Conservation (phyloP, 2,329 filamentous ascomycete species). For the Gaeumannomyces tritici region DNA sequence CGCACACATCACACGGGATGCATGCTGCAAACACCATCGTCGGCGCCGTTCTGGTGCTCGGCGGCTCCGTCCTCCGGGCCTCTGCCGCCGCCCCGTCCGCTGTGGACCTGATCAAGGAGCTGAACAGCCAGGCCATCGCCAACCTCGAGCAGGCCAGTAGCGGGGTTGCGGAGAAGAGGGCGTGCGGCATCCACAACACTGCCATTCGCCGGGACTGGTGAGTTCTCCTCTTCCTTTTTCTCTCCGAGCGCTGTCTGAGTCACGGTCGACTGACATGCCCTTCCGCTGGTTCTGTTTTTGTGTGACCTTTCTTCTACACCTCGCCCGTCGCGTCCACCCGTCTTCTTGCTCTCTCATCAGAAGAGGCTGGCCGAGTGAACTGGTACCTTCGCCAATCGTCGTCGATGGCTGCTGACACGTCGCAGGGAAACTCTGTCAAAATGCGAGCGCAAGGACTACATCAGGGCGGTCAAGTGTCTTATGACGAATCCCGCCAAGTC, state of each 20-base stretch:
- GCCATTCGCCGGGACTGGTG: slow-evolving; percentile 17
- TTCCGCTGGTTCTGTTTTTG: not conserved
- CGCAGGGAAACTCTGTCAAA: slow-evolving; percentile 15
- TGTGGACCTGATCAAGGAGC: not conserved
- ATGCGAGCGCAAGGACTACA: slow-evolving; percentile 15
- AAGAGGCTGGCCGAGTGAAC: not conserved
- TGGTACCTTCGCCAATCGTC: not conserved
- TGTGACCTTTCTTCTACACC: not conserved
- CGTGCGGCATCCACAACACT: slow-evolving; percentile 17
- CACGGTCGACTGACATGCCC: too few relatives aligned
- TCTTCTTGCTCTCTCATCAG: not conserved
- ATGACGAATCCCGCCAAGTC: slow-evolving; percentile 14
- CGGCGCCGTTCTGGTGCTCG: not conserved
- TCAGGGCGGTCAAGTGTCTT: slow-evolving; percentile 15
- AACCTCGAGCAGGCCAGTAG: not conserved
- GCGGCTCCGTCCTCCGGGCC: not conserved
- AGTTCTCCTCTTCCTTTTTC: not conserved
- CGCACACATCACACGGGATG: not conserved
- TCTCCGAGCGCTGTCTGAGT: not conserved
- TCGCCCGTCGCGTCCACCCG: too few relatives aligned
- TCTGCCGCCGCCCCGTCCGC: not conserved
- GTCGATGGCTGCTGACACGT: not conserved
- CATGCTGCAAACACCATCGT: not conserved
- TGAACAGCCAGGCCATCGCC: not conserved
- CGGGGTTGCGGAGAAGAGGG: slow-evolving; percentile 10